phyloP scores from a whole-genome alignment of 225 moss, liverwort and hornwort genomes.

The Physcomitrellopsis africana region DNA sequence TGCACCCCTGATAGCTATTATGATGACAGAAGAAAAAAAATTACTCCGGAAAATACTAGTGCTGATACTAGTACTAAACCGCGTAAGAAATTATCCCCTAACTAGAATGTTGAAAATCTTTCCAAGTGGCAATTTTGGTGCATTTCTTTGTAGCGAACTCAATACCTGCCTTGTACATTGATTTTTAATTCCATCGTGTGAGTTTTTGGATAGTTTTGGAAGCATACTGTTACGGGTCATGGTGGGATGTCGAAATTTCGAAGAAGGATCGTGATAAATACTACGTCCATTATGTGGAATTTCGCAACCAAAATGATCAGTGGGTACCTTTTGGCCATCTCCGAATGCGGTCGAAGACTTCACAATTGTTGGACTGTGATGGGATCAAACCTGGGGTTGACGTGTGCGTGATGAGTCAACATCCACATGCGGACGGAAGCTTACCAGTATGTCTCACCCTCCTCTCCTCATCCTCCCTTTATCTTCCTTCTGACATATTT shows the following conservation, averaged over 20 bases:
- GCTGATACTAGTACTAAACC: slow-evolving; percentile 21
- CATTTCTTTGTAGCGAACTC: slow-evolving; percentile 6
- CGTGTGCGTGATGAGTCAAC: slow-evolving; percentile 59
- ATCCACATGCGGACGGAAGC: slow-evolving; percentile 35
- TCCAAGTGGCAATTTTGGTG: neutral
- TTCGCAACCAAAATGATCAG: slow-evolving; percentile 35
- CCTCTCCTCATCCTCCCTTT: slow-evolving; percentile 11
- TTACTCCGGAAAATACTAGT: slow-evolving; percentile 16
- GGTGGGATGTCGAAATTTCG: slow-evolving; percentile 62
- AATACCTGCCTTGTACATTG: slow-evolving; percentile 15
- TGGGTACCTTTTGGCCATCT: slow-evolving; percentile 54
- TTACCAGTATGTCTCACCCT: slow-evolving; percentile 32
- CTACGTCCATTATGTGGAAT: slow-evolving; percentile 45
- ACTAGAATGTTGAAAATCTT: no score
- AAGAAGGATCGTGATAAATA: slow-evolving; percentile 31
- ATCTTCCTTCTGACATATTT: neutral
- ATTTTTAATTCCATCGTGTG: slow-evolving; percentile 18
- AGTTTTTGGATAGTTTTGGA: slow-evolving; percentile 49
- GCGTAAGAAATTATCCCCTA: slow-evolving; percentile 30
- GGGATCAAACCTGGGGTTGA: slow-evolving; percentile 38
- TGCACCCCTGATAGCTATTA: slow-evolving; percentile 25
- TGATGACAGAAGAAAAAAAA: slow-evolving; percentile 11
- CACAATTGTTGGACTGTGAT: slow-evolving; percentile 36
- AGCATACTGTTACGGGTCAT: slow-evolving; percentile 61
- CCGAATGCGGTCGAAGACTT: slow-evolving; percentile 53